Percentiles rank a stretch among this genome's conserved stretches.
Conservation (phyloP, 495 filamentous ascomycete species). For the Penicillium odoratum region DNA sequence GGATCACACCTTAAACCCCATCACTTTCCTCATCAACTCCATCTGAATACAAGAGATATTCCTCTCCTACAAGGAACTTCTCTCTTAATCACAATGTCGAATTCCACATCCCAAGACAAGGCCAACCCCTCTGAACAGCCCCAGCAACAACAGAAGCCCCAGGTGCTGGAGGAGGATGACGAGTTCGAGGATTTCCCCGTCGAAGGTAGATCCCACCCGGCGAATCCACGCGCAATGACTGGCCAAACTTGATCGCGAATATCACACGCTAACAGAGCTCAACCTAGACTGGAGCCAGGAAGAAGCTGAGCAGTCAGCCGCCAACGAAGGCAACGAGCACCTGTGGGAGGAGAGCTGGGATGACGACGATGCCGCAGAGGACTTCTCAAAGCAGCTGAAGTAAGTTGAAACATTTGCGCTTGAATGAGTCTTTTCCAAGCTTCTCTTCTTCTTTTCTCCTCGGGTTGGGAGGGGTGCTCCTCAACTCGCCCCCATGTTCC, state of each 20-base stretch:
- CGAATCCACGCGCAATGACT: background rate
- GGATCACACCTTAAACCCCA: background rate
- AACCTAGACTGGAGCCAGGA: conserved; percentile 80
- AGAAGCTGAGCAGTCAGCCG: conserved; percentile 73
- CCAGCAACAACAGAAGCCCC: conserved; percentile 54
- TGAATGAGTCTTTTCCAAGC: background rate
- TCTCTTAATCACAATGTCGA: conserved; percentile 46
- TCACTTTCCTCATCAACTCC: background rate
- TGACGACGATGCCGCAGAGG: conserved; percentile 95
- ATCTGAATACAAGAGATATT: background rate
- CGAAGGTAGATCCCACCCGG: conserved; percentile 62
- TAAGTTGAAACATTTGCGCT: conserved; percentile 45
- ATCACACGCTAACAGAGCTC: background rate
- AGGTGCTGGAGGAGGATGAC: conserved; percentile 90
- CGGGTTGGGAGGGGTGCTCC: background rate
- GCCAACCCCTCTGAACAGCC: conserved; percentile 42
- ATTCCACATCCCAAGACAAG: conserved; percentile 39
- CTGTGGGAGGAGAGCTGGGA: conserved; percentile 99
- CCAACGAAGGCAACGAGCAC: conserved; percentile 64
- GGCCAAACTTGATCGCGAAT: background rate
- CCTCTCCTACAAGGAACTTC: background rate
- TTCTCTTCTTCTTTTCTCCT: background rate
- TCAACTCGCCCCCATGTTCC: background rate
- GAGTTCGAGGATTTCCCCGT: conserved; percentile 99
- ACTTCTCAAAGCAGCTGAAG: conserved; percentile 95